These are phyloP conservation scores for Metschnikowia noctiluminum DNA, from an alignment of 805 yeast species.

Conservation along the genomic window DNA sequence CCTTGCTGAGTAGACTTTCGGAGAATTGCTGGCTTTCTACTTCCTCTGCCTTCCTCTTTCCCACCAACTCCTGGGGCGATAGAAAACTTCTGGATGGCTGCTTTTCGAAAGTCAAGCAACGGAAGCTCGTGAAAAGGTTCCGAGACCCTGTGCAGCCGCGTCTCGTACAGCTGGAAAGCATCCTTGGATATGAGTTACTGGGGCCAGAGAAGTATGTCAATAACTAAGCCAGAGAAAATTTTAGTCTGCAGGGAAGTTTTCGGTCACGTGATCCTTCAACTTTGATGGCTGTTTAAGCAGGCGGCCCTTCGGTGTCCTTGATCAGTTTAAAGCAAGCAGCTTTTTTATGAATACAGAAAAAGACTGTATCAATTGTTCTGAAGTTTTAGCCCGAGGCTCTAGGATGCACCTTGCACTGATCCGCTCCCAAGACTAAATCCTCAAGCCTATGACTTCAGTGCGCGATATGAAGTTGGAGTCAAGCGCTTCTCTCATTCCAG, in stretches of 20 bases:
- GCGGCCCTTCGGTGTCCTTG: too few species aligned
- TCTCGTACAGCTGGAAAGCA: slow-evolving; percentile 9
- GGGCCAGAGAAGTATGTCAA: neutral
- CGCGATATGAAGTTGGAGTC: slow-evolving; percentile 1
- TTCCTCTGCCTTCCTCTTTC: slow-evolving; percentile 24
- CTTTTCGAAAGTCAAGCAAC: slow-evolving; percentile 1
- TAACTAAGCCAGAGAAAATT: neutral
- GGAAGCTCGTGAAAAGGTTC: slow-evolving; percentile 4
- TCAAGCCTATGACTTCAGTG: neutral
- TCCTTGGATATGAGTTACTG: neutral
- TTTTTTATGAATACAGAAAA: too few species aligned
- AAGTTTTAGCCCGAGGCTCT: too few species aligned
- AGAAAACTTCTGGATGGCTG: slow-evolving; percentile 15
- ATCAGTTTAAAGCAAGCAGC: too few species aligned
- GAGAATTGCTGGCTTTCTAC: slow-evolving; percentile 27
- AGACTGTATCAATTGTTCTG: too few species aligned
- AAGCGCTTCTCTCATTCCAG: slow-evolving; percentile 4
- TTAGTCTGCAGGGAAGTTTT: slow-evolving; percentile 5
- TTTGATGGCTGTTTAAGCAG: neutral
- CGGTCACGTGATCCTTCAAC: slow-evolving; percentile 4
- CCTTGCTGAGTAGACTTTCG: slow-evolving; percentile 25
- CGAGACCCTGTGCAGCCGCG: slow-evolving; percentile 5
- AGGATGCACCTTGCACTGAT: too few species aligned
- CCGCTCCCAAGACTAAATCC: too few species aligned
- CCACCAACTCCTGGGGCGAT: slow-evolving; percentile 33